Base-by-base conservation (phyloP, 1,284 basidiomycete genomes). In the Cryptococcus deneoformans region DNA sequence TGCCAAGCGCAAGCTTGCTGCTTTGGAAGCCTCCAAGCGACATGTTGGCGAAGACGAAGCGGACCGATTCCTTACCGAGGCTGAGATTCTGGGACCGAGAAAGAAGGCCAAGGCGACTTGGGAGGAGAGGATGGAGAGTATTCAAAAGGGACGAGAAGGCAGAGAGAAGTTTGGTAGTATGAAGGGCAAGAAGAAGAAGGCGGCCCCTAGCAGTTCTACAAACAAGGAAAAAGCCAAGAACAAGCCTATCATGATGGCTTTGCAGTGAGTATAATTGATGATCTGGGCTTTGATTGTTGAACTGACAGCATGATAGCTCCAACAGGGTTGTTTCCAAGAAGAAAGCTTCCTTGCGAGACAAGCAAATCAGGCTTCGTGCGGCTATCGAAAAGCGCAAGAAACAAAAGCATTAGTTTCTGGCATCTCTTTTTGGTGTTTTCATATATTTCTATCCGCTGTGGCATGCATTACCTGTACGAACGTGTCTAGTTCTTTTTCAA, bases 61-160 rank as follows among this genome's bases (percentile, higher is more conserved):
- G 39, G 82, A 87, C 55, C 78, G 81, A 11, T 91, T 95, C 79
- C 81, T 96, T 53, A 90, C 89, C n/a, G 92, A 95, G 70, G 83
- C 83, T 59, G 90, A 93, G 71, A 98, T 99, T 64, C 82, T 98
- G 4, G 95, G 96, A 1, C 90, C 92, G 5, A 86, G 90, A 57
- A 99, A 98, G 81, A 96, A 93, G 79, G 83, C 84, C 37, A 99
- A 98, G 78, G 86, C 90, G 2, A 89, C 92, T 71, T 98, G 99
- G 76, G 92, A 92, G 59, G 95, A 96, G 75, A 87, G 95, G 24
- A 86, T 99, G 79, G 93, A 89, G 3, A 88, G 87, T 14, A 91
- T 99, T 66, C 86, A 89, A 71, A 89, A 92, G 75, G 95, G 95
- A 0, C 84, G 95, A 37, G 94, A 99, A 77, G 96, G 92, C 0